phyloP scores from a whole-genome alignment of 306 rosid species.

The Benincasa hispida region DNA sequence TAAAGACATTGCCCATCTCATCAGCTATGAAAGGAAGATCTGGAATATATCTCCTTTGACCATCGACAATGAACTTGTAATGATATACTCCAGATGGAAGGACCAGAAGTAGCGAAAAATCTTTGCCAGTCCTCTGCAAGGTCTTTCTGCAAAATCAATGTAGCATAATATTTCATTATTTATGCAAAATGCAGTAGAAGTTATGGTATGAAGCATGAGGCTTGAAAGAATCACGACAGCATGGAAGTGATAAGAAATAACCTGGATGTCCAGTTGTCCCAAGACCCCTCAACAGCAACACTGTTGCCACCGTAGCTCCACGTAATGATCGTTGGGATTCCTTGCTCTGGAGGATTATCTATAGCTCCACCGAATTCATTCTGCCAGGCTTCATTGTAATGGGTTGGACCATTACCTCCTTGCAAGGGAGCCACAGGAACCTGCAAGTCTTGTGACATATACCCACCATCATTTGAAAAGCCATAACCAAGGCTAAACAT shows the following conservation, averaged over 20 bases:
- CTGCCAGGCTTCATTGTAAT: conserved; percentile 39
- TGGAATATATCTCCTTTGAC: conserved; percentile 60
- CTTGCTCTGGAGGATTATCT: conserved; percentile 51
- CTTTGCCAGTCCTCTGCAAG: conserved; percentile 80
- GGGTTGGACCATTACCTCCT: conserved; percentile 41
- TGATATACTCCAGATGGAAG: conserved; percentile 74
- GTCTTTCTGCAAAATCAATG: conserved; percentile 35
- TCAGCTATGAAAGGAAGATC: conserved; percentile 65
- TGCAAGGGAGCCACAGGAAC: conserved; percentile 74
- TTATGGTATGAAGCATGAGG: conserved; percentile 1
- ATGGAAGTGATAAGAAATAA: conserved; percentile 15
- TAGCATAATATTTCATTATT: background rate
- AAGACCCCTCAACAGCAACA: conserved; percentile 82
- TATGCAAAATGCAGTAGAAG: background rate
- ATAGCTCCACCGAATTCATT: conserved; percentile 30
- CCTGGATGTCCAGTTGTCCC: conserved; percentile 93
- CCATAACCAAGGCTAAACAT: background rate
- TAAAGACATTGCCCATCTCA: conserved; percentile 65
- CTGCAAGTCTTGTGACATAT: conserved; percentile 32
- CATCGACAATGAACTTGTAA: conserved; percentile 79
- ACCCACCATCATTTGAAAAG: conserved; percentile 14
- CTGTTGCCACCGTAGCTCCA: conserved; percentile 68
- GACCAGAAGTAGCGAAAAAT: conserved; percentile 54
- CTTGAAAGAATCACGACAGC: background rate
- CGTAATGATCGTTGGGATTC: conserved; percentile 64